Evolutionary conservation across 2,329 filamentous ascomycete genomes (phyloP).

Genomic region (Alternaria dauci): DNA sequence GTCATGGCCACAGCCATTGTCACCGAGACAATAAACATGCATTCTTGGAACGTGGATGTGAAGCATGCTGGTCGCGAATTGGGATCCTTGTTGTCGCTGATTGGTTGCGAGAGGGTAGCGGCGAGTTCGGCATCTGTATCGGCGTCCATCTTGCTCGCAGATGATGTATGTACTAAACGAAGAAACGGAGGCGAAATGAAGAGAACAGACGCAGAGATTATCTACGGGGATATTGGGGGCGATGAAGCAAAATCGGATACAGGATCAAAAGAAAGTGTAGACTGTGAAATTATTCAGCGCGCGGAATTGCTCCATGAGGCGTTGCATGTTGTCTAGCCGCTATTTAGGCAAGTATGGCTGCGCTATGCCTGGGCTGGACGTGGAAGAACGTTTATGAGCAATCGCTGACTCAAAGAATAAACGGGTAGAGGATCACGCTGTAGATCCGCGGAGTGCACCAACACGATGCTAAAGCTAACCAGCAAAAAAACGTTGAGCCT

Average conservation of each 20-base stretch:
- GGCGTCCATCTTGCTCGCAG: constrained; percentile 23
- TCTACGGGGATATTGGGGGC: not conserved
- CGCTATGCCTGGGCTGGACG: not conserved
- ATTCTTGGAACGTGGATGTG: constrained; percentile 68
- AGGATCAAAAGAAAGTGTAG: not conserved
- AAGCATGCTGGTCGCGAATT: constrained; percentile 65
- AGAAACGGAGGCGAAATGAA: not conserved
- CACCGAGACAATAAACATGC: constrained; percentile 70
- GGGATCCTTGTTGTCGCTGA: constrained; percentile 38
- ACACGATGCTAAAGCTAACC: not conserved
- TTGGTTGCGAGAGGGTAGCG: constrained; percentile 26
- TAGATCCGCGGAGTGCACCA: not conserved
- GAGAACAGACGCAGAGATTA: not conserved
- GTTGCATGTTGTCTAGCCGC: not conserved
- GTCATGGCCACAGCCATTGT: constrained; percentile 72
- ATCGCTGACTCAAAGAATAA: not conserved
- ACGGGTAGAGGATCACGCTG: not conserved
- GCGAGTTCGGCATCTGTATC: constrained; percentile 24
- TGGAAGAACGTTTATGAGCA: not conserved
- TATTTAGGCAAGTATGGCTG: constrained; percentile 8
- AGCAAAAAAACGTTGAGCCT: not conserved
- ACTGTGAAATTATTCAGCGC: constrained; percentile 26
- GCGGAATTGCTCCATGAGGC: constrained; percentile 25
- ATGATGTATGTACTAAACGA: not conserved
- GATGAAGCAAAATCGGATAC: constrained; percentile 1